Base-by-base conservation (phyloP, 2,329 filamentous ascomycete species). In the Fonsecaea monophora region DNA sequence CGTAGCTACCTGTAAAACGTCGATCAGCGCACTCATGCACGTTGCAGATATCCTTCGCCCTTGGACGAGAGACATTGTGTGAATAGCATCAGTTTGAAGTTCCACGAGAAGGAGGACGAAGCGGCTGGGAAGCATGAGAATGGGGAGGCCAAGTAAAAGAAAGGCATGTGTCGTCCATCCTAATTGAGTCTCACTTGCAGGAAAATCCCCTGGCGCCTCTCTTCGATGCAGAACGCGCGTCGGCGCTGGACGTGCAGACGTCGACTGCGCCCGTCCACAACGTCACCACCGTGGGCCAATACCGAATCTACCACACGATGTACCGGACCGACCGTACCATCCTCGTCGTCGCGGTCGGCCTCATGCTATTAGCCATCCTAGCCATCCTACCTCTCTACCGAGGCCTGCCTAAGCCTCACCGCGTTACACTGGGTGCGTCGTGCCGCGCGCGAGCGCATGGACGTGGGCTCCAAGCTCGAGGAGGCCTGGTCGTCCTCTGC, bases 51-150 rank as follows among this genome's bases (percentile, higher is more conserved):
- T 21, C 1, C 21, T 21, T 21, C 91, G 25, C 93, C 95, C 4
- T 98, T 94, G 21, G 90, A 99, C 78, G 94, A 99, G 87, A 86
- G 95, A 68, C 95, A 99, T 82, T 99, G 95, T 76, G 95, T 99
- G 66, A 99, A 98, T 77, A 95, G 92, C 75, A 82, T 98, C 61
- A 96, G 92, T 77, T 82, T 98, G 80, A 95, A 89, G 73, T 98
- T 99, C 76, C 63, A 67, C 50, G 85, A 83, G 1, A 82, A 91
- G 57, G 89, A 92, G 69, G 85, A 87, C 73, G 80, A 82, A 9
- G 30, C 53, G 50, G 38, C 37, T n/a, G 34, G 8, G 34, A 62
- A 54, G 13, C 54, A 55, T 40, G 62, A 58, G n/a, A 71, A 71
- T 30, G 67, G 64, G 15, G 59, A 70, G 53, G 68, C 69, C 3